A percentile compares a stretch with the other conserved stretches of the same genome.
Evolutionary conservation across 305 asterid genomes (phyloP).

Genomic region (Lippia alba): DNA sequence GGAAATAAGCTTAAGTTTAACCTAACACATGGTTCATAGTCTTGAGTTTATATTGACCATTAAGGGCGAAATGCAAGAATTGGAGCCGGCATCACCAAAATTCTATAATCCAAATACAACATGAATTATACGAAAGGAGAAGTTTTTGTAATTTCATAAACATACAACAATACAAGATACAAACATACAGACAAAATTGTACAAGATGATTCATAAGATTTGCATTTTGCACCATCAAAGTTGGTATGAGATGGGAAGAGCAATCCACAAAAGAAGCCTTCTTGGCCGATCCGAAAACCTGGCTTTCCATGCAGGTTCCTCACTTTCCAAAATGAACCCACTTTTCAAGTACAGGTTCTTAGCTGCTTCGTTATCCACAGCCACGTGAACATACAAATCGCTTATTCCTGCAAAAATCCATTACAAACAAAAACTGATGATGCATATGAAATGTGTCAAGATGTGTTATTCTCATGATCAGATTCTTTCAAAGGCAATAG

Average conservation of each 20-base stretch:
- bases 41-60: too few species aligned
- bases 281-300: slow-evolving; percentile 87
- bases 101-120: too few species aligned
- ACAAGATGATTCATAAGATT: not conserved
- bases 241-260: slow-evolving; percentile 63
- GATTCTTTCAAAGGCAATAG: not conserved
- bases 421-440: not conserved
- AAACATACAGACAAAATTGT: not conserved
- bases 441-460: too few species aligned
- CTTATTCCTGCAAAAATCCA: slow-evolving; percentile 69
- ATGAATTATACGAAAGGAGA: too few species aligned
- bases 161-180: slow-evolving; percentile 32
- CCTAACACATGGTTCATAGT: too few species aligned
- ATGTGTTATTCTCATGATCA: too few species aligned
- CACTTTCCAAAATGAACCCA: slow-evolving; percentile 78
- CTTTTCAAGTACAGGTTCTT: slow-evolving; percentile 78
- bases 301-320: slow-evolving; percentile 97
- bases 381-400: slow-evolving; percentile 91
- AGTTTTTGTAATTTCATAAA: not conserved
- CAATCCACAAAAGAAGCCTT: slow-evolving; percentile 84
- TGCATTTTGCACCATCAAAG: slow-evolving; percentile 34
- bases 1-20: too few species aligned
- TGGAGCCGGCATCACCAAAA: too few species aligned
- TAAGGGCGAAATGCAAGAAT: too few species aligned
- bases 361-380: slow-evolving; percentile 83